Conservation (phyloP, 306 rosid genomes). For the Phaseolus lunatus region DNA sequence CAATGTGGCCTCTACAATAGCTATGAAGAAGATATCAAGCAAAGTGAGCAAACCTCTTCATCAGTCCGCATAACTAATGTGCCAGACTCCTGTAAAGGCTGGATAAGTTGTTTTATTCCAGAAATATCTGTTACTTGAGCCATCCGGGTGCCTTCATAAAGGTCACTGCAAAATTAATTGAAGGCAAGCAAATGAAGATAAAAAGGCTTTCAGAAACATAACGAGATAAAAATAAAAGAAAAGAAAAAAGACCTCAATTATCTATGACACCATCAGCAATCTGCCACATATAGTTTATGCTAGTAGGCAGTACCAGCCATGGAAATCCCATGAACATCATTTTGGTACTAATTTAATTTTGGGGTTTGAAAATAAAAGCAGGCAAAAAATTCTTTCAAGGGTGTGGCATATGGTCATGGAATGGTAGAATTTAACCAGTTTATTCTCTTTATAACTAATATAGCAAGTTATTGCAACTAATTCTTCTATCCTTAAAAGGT, state of each 20-base stretch:
- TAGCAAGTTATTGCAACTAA: not conserved
- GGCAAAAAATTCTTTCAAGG: not conserved
- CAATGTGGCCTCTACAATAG: not conserved
- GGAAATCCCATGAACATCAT: not conserved
- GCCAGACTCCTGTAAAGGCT: conserved; percentile 70
- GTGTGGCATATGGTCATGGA: not conserved
- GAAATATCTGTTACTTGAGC: conserved; percentile 65
- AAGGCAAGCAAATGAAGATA: conserved; percentile 31
- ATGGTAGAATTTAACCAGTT: conserved; percentile 9
- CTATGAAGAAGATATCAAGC: conserved; percentile 31
- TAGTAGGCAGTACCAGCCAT: not conserved
- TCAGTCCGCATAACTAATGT: conserved; percentile 70
- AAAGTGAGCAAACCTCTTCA: conserved; percentile 61
- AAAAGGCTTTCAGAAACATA: conserved; percentile 23
- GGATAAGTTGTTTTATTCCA: conserved; percentile 64
- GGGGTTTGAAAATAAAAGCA: conserved; percentile 17
- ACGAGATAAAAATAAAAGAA: not conserved
- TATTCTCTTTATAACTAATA: conserved; percentile 6
- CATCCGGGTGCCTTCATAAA: conserved; percentile 84
- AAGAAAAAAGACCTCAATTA: not conserved
- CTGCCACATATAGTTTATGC: not conserved
- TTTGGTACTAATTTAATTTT: not conserved
- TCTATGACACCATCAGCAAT: not conserved
- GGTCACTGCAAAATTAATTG: conserved; percentile 60
- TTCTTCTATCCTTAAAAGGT: not conserved